Conservation (phyloP, 139 green algal species). For the Medakamo hakoo region DNA sequence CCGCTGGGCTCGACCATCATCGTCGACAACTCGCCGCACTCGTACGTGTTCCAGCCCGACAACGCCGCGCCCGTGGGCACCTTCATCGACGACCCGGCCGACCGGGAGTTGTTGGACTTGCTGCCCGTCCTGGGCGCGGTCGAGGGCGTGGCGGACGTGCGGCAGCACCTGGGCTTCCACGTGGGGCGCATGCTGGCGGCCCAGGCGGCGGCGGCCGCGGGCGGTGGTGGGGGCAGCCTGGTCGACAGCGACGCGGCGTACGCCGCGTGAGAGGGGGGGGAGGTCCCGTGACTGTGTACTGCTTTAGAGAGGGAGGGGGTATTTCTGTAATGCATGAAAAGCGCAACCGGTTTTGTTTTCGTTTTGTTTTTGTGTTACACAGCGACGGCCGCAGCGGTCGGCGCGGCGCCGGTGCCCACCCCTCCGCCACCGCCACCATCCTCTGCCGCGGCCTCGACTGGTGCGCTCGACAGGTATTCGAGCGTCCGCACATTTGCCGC, state of each 20-base stretch:
- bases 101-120: constrained; percentile 72
- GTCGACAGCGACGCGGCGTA: too few species aligned
- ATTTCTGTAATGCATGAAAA: too few species aligned
- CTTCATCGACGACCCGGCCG: constrained; percentile 87
- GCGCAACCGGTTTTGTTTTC: too few species aligned
- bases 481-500: constrained; percentile 64
- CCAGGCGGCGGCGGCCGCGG: too few species aligned
- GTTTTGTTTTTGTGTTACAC: too few species aligned
- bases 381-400: too few species aligned
- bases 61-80: constrained; percentile 85
- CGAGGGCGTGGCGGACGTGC: constrained; percentile 44
- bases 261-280: too few species aligned
- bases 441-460: not conserved
- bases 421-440: not conserved
- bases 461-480: constrained; percentile 38
- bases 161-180: constrained; percentile 22
- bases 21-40: constrained; percentile 94
- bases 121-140: constrained; percentile 59
- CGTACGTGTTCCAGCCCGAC: constrained; percentile 90
- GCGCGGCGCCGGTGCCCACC: too few species aligned
- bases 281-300: too few species aligned
- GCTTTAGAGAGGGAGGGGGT: too few species aligned
- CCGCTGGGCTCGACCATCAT: constrained; percentile 71
- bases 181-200: constrained; percentile 3
- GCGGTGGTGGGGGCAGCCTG: not conserved